Evolutionary conservation across 2,329 filamentous ascomycete species (phyloP).

Genomic region (Chrysoporthe cubensis): DNA sequence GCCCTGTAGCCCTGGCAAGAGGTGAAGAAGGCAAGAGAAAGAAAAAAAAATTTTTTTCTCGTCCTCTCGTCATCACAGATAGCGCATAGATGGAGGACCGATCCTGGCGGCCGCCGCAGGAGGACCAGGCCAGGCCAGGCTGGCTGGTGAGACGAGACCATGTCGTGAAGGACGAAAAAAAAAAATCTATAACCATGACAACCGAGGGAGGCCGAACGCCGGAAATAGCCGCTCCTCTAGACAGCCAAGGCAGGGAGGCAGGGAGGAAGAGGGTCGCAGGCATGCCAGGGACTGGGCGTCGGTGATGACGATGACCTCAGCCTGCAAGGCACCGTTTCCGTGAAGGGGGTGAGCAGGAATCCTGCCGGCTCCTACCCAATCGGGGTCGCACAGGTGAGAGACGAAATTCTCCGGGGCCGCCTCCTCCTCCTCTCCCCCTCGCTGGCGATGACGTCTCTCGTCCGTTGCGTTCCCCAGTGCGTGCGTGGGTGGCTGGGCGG

Average conservation of each 20-base stretch:
- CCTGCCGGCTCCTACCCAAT: not conserved
- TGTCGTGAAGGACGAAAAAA: not conserved
- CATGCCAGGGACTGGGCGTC: not conserved
- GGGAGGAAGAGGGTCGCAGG: not conserved
- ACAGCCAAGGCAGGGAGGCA: not conserved
- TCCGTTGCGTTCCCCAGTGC: not conserved
- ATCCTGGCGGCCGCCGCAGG: constrained; percentile 6
- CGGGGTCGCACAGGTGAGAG: not conserved
- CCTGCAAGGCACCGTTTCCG: constrained; percentile 5
- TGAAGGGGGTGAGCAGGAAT: not conserved
- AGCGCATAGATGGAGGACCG: not conserved
- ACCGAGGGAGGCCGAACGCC: not conserved
- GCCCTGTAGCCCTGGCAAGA: not conserved
- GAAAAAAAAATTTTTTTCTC: not conserved
- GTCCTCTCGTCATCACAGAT: not conserved
- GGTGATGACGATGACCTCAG: constrained; percentile 13
- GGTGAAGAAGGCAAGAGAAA: not conserved
- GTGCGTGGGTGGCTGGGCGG: no score
- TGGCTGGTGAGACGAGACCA: constrained; percentile 7
- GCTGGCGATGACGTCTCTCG: constrained; percentile 2
- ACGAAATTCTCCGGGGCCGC: not conserved
- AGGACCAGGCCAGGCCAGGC: not conserved
- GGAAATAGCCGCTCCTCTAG: constrained; percentile 5
- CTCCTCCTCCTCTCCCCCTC: not conserved
- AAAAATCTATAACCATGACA: not conserved